Evolutionary conservation across 2,329 filamentous ascomycete genomes (phyloP), one percentile per base, ranked within the genome.

Genomic region (Claviceps lovelessii): DNA sequence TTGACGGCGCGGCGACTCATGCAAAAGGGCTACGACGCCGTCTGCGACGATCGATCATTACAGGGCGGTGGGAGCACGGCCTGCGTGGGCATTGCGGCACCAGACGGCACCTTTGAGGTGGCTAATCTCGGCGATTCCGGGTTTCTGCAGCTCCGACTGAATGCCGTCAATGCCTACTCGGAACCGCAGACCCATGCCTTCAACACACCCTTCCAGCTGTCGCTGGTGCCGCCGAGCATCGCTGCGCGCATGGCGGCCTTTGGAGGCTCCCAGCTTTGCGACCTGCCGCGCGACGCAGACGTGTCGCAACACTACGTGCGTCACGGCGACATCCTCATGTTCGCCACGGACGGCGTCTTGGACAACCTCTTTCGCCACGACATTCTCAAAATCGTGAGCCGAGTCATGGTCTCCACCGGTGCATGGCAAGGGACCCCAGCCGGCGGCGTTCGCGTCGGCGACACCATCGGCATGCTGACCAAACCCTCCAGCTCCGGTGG

Each of bases 61-160:
- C 71, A 74, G 31, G 93, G 89, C 1, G 93, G 93, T 51, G 91
- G 93, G 17, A 94, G 88, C 67, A 98, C 93, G 5, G 93, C 93
- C 31, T 90, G 88, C 61, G 80, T 98, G n/a, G 91, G 83, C 13
- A 77, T 95, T 49, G 85, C 85, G 29, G 76, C 80, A 53, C 78
- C 80, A 1, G 78, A 87, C 62, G 93, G 93, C 13, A 78, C 73
- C 35, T 74, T 97, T 49, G 88, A 95, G 65, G 83, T 95, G 54
- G 93, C 93, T 57, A 98, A 98, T 70, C 77, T 98, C 39, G 93
- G 93, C 60, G 93, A 98, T 72, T 96, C 90, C 31, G 93, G 93
- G 37, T 97, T 90, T 67, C 78, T 97, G 55, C 85, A 95, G 58
- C 76, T 97, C 57, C 83, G 90, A 15, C 79, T 88, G 31, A 94